Evolutionary conservation across 352 stramenopile genomes (phyloP).

Genomic region (Thraustotheca clavata): DNA sequence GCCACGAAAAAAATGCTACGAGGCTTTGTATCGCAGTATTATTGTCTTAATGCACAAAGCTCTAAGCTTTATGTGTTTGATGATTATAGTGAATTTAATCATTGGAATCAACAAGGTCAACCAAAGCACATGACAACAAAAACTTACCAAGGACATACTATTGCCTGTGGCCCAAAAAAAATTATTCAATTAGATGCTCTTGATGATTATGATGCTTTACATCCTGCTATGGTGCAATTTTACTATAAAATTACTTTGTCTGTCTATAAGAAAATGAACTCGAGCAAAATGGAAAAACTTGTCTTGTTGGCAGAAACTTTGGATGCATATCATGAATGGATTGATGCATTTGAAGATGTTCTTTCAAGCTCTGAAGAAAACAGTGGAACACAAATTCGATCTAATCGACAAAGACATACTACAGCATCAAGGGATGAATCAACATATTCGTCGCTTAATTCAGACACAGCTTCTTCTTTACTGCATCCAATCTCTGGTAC

Average conservation of each 20-base stretch:
- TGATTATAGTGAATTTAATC: constrained; percentile 11
- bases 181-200: constrained; percentile 9
- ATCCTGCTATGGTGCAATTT: background rate
- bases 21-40: constrained; percentile 7
- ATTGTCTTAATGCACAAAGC: constrained; percentile 12
- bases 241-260: constrained; percentile 8
- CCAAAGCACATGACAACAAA: constrained; percentile 1
- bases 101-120: constrained; percentile 17
- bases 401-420: background rate
- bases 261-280: constrained; percentile 3
- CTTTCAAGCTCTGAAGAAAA: background rate
- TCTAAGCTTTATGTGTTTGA: constrained; percentile 10
- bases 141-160: background rate
- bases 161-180: background rate
- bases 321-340: constrained; percentile 8
- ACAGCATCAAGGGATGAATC: background rate
- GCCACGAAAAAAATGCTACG: constrained; percentile 11
- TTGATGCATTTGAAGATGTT: constrained; percentile 18
- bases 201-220: constrained; percentile 8
- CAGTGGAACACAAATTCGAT: no score
- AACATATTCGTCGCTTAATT: background rate
- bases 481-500: background rate
- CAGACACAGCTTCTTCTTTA: background rate
- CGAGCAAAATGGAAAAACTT: constrained; percentile 12
- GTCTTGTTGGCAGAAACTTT: background rate